Evolutionary conservation across 352 stramenopile genomes (phyloP).

Genomic region (Phytophthora pini): DNA sequence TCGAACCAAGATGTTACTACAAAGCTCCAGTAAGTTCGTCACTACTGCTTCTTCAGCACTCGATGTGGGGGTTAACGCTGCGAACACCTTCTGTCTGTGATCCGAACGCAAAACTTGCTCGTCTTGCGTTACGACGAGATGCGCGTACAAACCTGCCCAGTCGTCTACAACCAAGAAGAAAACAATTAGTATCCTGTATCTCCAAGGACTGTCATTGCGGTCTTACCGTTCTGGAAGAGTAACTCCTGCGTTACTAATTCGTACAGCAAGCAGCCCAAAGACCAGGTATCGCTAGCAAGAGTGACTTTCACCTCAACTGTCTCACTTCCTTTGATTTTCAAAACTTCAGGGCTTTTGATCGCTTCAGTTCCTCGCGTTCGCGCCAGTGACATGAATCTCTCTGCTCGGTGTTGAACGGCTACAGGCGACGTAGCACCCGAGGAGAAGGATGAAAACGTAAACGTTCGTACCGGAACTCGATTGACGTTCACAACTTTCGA

Average conservation of each 20-base stretch:
- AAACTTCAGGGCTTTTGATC: conserved; percentile 81
- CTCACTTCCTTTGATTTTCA: conserved; percentile 51
- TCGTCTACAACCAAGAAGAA: conserved; percentile 49
- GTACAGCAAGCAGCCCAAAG: conserved; percentile 71
- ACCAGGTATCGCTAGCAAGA: conserved; percentile 70
- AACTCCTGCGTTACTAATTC: conserved; percentile 74
- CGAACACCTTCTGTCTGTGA: conserved; percentile 46
- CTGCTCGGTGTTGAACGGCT: conserved; percentile 2
- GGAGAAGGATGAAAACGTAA: conserved; percentile 32
- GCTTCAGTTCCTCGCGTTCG: conserved; percentile 76
- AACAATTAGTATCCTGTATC: not conserved
- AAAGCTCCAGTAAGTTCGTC: conserved; percentile 31
- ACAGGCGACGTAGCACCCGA: conserved; percentile 12
- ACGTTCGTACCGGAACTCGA: conserved; percentile 18
- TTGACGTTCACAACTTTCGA: conserved; percentile 42
- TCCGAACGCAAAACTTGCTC: conserved; percentile 46
- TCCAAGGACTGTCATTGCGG: not conserved
- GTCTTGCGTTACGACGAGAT: conserved; percentile 51
- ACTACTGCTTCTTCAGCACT: conserved; percentile 44
- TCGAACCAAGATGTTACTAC: conserved; percentile 42
- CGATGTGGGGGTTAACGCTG: conserved; percentile 35
- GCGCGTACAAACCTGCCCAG: conserved; percentile 64
- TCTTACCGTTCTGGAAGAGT: conserved; percentile 65
- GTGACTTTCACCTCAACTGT: conserved; percentile 38
- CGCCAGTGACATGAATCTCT: conserved; percentile 28